These are phyloP conservation scores for Rhipidocladum racemiflorum DNA, from an alignment of 176 grass and related monocot species.

Conservation along the genomic window DNA sequence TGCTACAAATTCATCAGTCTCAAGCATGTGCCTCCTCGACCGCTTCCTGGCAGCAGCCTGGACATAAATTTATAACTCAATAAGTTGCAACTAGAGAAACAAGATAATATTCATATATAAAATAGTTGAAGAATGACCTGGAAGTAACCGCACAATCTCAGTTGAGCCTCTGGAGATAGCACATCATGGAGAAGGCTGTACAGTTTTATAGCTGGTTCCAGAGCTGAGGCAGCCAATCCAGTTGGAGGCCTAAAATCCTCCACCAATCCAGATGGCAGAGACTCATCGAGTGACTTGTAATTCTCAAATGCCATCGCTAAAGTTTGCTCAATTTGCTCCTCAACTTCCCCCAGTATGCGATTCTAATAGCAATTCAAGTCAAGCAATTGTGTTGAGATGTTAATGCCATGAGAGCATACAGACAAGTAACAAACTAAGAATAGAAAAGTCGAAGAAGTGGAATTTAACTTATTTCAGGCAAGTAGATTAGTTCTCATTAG, in stretches of 20 bases:
- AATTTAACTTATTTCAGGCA: conserved; percentile 17
- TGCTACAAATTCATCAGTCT: conserved; percentile 83
- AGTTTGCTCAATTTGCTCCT: conserved; percentile 89
- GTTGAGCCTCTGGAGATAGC: conserved; percentile 90
- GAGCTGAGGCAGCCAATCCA: conserved; percentile 69
- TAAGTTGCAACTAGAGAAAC: conserved; percentile 23
- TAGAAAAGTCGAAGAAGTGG: background rate
- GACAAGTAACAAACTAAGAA: background rate
- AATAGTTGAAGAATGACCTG: conserved; percentile 54
- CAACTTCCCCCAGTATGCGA: conserved; percentile 84
- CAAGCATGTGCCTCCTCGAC: conserved; percentile 76
- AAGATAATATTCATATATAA: conserved; percentile 1
- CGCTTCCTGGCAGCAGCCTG: conserved; percentile 93
- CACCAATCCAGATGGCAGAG: conserved; percentile 60
- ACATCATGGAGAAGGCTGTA: conserved; percentile 96
- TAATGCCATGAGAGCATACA: conserved; percentile 7
- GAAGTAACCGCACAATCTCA: conserved; percentile 93
- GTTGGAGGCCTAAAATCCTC: conserved; percentile 80
- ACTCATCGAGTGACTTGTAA: conserved; percentile 94
- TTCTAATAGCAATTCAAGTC: conserved; percentile 52
- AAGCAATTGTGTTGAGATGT: conserved; percentile 15
- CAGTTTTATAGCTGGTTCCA: conserved; percentile 82
- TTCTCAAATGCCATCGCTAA: conserved; percentile 86
- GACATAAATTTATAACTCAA: conserved; percentile 15
- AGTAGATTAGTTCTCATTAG: conserved; percentile 1